Evolutionary conservation across 192 early-diverging fungal species (phyloP), one percentile per base, ranked within the genome.

Genomic region (Ambispora gerdemannii): DNA sequence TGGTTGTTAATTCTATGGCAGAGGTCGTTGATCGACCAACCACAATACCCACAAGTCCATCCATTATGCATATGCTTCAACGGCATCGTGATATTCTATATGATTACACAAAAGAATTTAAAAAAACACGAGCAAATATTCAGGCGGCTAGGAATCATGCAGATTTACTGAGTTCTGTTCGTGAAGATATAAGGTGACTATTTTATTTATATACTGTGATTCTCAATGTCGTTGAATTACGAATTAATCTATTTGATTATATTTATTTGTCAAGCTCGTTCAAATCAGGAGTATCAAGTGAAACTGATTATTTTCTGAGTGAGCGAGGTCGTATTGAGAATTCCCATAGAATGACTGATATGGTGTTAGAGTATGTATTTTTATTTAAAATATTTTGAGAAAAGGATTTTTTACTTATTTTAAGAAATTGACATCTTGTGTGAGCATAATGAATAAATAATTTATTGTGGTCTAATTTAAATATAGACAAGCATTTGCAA

Each of bases 61-160:
- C 86, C 24, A 88, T 87, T 82, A 79, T 88, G 49, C 91, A 91
- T 69, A 79, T 90, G 74, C 73, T 93, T 0, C 88, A 91, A 73
- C 72, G 90, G 34, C 91, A 93, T 65, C 80, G 87, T 25, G 90
- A 92, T 59, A 92, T 90, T 47, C 75, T 90, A 7, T 91, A 88
- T 63, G 90, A 93, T 66, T 91, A 88, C 72, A 83, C 82, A n/a
- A 89, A 85, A 60, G 91, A 93, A 66, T 91, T 89, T 74, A 82
- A 86, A 62, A 86, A 84, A 64, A 87, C 85, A 51, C 33, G 89
- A 76, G 83, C 83, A 31, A 90, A 86, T 70, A 81, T 91, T 7
- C 71, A 83, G 19, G 76, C 86, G 49, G 87, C 83, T 28, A 76
- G 79, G 73, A 87, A 92, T 51, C 87, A 91, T 56, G 84, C 85